phyloP scores from a whole-genome alignment of 176 grass and related monocot species.

The Leersia perrieri region DNA sequence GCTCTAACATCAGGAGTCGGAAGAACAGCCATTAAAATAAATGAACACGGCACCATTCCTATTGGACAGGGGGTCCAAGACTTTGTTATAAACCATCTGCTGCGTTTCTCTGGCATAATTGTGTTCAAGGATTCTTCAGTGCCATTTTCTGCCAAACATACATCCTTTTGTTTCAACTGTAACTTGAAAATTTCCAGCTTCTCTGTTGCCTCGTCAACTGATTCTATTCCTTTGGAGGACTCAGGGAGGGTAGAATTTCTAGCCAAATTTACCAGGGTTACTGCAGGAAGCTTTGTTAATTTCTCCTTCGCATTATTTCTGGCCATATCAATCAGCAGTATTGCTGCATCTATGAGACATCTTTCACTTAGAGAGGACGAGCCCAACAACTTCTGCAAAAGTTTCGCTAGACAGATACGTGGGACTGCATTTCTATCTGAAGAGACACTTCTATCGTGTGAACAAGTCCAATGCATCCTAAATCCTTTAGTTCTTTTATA shows the following conservation, averaged over 20 bases:
- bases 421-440: conserved; percentile 54
- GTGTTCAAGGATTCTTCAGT: conserved; percentile 8
- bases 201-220: conserved; percentile 39
- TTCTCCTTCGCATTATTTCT: conserved; percentile 45
- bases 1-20: conserved; percentile 45
- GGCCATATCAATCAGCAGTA: conserved; percentile 65
- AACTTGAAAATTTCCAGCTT: conserved; percentile 52
- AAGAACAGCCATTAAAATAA: conserved; percentile 81
- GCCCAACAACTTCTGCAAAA: conserved; percentile 50
- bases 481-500: conserved; percentile 59
- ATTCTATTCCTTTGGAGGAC: conserved; percentile 39
- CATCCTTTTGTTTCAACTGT: conserved; percentile 21
- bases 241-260: conserved; percentile 30
- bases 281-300: conserved; percentile 60
- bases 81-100: conserved; percentile 57
- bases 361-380: conserved; percentile 52
- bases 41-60: conserved; percentile 78
- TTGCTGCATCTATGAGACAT: conserved; percentile 56
- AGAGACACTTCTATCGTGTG: conserved; percentile 51
- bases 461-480: conserved; percentile 41
- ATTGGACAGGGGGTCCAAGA: conserved; percentile 79
- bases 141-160: background rate
- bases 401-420: conserved; percentile 60
- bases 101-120: conserved; percentile 24
- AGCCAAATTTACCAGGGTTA: conserved; percentile 18